Evolutionary conservation across 345 rosid species (phyloP).

Genomic region (Eutrema yunnanense): DNA sequence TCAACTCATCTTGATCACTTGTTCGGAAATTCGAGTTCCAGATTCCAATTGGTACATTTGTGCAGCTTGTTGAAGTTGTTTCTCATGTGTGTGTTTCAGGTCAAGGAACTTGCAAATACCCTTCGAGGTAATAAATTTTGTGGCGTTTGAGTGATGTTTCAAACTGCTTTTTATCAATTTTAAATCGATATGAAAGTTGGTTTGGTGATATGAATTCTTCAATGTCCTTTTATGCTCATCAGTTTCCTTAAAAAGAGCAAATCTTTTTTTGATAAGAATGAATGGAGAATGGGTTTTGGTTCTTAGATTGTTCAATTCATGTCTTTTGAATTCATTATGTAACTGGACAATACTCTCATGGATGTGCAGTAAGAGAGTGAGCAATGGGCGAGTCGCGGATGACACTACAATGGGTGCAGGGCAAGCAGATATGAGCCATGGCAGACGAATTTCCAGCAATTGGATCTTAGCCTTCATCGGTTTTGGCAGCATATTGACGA

Average conservation of each 20-base stretch:
- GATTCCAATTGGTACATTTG: conserved; percentile 3
- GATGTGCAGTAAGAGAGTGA: conserved; percentile 14
- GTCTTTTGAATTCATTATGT: not conserved
- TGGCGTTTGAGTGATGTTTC: not conserved
- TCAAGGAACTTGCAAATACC: conserved; percentile 30
- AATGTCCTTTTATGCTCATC: not conserved
- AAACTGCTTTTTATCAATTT: not conserved
- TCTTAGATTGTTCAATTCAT: not conserved
- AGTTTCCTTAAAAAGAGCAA: not conserved
- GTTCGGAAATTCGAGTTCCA: not conserved
- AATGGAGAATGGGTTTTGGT: conserved; percentile 5
- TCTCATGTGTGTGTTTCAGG: conserved; percentile 15
- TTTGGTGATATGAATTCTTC: not conserved
- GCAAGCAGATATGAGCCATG: conserved; percentile 10
- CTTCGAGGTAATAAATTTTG: conserved; percentile 20
- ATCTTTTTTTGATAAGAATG: not conserved
- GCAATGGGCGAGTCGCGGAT: conserved; percentile 25
- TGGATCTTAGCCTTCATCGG: conserved; percentile 17
- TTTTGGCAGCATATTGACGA: conserved; percentile 3
- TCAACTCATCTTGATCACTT: not conserved
- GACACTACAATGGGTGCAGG: conserved; percentile 15
- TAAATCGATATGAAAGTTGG: not conserved
- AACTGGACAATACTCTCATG: not conserved
- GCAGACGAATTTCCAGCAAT: conserved; percentile 1
- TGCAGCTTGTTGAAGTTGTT: conserved; percentile 2